These are phyloP conservation scores for Pythium folliculosum DNA, from an alignment of 352 stramenopile species.

Conservation along the genomic window DNA sequence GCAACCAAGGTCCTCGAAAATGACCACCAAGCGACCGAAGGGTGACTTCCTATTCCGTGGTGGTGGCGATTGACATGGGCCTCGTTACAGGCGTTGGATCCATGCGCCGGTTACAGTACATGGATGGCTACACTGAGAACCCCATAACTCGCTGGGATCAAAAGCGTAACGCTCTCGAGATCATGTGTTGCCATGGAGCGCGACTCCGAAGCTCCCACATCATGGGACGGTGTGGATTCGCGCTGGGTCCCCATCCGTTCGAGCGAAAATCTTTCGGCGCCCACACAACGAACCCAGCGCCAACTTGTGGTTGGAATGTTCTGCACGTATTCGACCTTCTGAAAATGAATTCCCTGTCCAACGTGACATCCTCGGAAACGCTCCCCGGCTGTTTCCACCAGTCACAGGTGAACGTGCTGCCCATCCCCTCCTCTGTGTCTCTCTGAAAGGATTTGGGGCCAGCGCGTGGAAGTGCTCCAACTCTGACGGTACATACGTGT, in stretches of 20 bases:
- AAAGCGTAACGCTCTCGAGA: too few species aligned
- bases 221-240: too few species aligned
- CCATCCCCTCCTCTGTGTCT: slow-evolving; percentile 10
- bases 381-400: background rate
- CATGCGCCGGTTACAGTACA: too few species aligned
- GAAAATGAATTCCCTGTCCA: slow-evolving; percentile 4
- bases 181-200: background rate
- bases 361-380: background rate
- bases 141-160: background rate
- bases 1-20: too few species aligned
- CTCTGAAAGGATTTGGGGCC: slow-evolving; percentile 5
- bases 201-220: background rate
- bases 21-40: too few species aligned
- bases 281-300: background rate
- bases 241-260: background rate
- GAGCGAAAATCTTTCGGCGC: background rate
- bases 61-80: too few species aligned
- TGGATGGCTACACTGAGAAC: background rate
- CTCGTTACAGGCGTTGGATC: too few species aligned
- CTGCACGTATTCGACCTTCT: background rate
- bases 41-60: too few species aligned
- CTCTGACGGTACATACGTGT: too few species aligned
- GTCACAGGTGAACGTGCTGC: background rate
- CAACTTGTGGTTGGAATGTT: background rate
- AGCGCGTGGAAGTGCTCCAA: background rate